These are phyloP conservation scores for Beauveria bassiana DNA, from an alignment of 2,329 filamentous ascomycete species.

Conservation along the genomic window DNA sequence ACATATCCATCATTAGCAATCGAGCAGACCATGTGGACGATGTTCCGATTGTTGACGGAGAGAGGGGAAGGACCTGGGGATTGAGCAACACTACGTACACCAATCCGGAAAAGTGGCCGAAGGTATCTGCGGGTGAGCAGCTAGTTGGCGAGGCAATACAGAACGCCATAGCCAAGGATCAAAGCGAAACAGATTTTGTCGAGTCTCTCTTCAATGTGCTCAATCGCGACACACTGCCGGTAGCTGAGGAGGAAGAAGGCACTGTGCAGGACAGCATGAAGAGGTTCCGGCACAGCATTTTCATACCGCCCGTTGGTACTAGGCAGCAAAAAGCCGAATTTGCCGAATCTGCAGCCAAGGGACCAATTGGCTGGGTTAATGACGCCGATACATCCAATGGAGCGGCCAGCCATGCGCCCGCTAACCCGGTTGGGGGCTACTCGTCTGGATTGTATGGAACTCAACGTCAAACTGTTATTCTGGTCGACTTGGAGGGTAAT, in stretches of 20 bases:
- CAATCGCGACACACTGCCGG: conserved; percentile 49
- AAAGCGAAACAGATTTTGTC: conserved; percentile 41
- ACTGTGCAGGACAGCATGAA: conserved; percentile 23
- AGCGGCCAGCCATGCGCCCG: conserved; percentile 16
- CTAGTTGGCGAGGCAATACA: conserved; percentile 37
- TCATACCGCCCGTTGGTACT: conserved; percentile 44
- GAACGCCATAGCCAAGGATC: conserved; percentile 27
- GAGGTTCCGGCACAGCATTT: conserved; percentile 32
- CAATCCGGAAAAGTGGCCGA: conserved; percentile 50
- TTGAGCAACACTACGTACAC: conserved; percentile 56
- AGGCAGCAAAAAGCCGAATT: conserved; percentile 28
- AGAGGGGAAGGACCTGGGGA: conserved; percentile 45
- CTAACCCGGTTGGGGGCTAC: conserved; percentile 31
- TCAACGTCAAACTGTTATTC: conserved; percentile 54
- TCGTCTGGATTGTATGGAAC: conserved; percentile 57
- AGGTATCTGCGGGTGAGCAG: conserved; percentile 45
- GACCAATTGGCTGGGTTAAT: not conserved
- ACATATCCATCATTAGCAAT: conserved; percentile 56
- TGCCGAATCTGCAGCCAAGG: not conserved
- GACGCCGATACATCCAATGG: conserved; percentile 21
- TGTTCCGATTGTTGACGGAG: conserved; percentile 50
- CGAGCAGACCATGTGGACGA: conserved; percentile 43
- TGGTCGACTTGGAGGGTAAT: conserved; percentile 56
- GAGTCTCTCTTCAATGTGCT: conserved; percentile 46
- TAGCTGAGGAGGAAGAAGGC: conserved; percentile 29